phyloP scores from a whole-genome alignment of 208 protist species.

The Trypanosoma melophagium region DNA sequence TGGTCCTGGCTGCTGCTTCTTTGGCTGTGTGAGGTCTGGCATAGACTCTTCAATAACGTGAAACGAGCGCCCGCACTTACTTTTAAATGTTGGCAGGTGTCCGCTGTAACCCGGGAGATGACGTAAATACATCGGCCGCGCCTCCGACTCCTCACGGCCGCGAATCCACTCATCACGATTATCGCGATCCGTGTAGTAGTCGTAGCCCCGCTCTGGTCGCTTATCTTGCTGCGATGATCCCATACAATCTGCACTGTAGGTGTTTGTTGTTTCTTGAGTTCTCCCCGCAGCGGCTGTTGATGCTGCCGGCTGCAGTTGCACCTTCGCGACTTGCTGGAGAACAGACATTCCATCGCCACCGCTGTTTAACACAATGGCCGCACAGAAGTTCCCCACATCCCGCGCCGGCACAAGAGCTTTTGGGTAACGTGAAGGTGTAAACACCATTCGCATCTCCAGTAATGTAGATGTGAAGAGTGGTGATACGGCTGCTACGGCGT shows the following conservation, averaged over 20 bases:
- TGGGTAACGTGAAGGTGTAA: constrained; percentile 48
- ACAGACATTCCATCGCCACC: constrained; percentile 13
- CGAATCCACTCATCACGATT: constrained; percentile 78
- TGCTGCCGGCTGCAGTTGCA: constrained; percentile 15
- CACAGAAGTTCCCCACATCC: constrained; percentile 39
- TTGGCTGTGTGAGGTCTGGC: constrained; percentile 63
- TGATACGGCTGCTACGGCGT: background rate
- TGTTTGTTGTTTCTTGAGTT: too few relatives aligned
- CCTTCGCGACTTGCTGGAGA: constrained; percentile 22
- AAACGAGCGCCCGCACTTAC: constrained; percentile 86
- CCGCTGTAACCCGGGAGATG: constrained; percentile 77
- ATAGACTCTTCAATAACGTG: constrained; percentile 87
- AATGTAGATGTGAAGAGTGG: constrained; percentile 5
- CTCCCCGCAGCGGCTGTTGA: background rate
- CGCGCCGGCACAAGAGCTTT: constrained; percentile 29
- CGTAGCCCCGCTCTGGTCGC: constrained; percentile 36
- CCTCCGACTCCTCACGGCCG: constrained; percentile 54
- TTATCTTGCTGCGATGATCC: too few relatives aligned
- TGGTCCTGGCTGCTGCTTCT: constrained; percentile 23
- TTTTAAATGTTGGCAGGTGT: constrained; percentile 74
- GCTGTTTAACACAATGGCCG: constrained; percentile 36
- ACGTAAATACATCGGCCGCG: constrained; percentile 54
- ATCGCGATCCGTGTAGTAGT: constrained; percentile 62
- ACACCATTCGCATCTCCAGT: constrained; percentile 24
- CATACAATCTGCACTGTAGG: too few relatives aligned